These are phyloP conservation scores for Toxoplasma gondii DNA, from an alignment of 169 alveolate species.

Conservation along the genomic window DNA sequence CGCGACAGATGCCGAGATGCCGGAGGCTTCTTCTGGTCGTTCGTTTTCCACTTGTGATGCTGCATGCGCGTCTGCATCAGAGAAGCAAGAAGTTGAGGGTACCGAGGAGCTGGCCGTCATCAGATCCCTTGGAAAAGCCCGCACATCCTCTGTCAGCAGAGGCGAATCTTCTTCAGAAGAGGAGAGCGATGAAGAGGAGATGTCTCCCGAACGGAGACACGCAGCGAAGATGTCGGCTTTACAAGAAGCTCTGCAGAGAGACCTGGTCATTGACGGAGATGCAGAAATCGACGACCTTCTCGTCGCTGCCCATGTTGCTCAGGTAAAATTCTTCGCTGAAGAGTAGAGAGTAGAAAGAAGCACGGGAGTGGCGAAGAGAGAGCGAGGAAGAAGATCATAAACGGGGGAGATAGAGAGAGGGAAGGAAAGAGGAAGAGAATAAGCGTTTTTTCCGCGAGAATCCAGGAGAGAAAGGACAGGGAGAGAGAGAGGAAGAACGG, in stretches of 20 bases:
- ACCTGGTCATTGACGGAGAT: slow-evolving; percentile 51
- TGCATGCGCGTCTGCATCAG: neutral
- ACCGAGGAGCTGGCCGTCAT: neutral
- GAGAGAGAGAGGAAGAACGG: too few relatives aligned
- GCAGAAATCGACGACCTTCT: slow-evolving; percentile 48
- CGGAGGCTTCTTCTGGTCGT: neutral
- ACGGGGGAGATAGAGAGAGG: too few relatives aligned
- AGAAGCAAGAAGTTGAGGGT: neutral
- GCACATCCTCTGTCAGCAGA: neutral
- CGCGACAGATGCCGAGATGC: neutral
- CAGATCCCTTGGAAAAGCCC: neutral
- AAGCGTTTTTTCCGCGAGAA: too few relatives aligned
- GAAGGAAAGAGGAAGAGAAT: too few relatives aligned
- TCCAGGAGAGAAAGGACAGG: too few relatives aligned
- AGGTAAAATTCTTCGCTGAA: neutral
- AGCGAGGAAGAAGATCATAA: too few relatives aligned
- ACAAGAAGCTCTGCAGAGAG: slow-evolving; percentile 20
- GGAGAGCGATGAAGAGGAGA: neutral
- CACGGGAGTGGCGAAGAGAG: neutral
- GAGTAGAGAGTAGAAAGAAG: neutral
- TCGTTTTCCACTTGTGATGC: neutral
- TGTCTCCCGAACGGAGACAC: neutral
- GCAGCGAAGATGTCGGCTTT: neutral
- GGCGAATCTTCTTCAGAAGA: neutral
- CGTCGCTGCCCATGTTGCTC: slow-evolving; percentile 48